These are phyloP conservation scores for Sporisorium exsertum DNA, from an alignment of 1,284 basidiomycete species.

Conservation along the genomic window DNA sequence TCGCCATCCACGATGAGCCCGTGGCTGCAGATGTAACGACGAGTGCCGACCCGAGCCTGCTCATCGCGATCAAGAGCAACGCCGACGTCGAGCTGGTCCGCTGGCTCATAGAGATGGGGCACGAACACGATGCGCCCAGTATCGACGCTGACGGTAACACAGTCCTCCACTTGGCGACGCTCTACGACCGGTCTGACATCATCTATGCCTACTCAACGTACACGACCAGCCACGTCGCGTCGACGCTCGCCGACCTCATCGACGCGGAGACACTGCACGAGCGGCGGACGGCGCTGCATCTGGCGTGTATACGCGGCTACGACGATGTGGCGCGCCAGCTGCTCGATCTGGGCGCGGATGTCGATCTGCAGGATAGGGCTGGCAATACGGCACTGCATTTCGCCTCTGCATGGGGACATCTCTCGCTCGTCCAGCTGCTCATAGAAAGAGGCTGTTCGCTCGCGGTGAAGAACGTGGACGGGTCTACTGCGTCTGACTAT, in stretches of 20 bases:
- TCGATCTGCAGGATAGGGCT: conserved; percentile 85
- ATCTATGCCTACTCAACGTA: conserved; percentile 47
- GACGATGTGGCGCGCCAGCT: conserved; percentile 89
- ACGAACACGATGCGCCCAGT: conserved; percentile 48
- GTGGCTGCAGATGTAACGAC: background rate
- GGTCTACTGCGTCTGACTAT: conserved; percentile 90
- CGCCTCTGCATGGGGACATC: conserved; percentile 44
- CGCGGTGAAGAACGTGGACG: conserved; percentile 84
- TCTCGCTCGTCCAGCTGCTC: conserved; percentile 82
- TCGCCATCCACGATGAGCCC: conserved; percentile 28
- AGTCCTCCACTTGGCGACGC: conserved; percentile 50
- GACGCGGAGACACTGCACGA: conserved; percentile 36
- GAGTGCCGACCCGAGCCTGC: conserved; percentile 39
- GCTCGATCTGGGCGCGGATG: conserved; percentile 86
- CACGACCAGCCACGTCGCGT: conserved; percentile 28
- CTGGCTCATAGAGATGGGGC: conserved; percentile 64
- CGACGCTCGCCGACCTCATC: conserved; percentile 30
- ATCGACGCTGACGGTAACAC: conserved; percentile 44
- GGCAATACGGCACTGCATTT: conserved; percentile 94
- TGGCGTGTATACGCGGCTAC: conserved; percentile 87
- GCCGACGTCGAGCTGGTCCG: conserved; percentile 55
- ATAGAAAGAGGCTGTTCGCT: conserved; percentile 88
- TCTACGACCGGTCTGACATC: conserved; percentile 54
- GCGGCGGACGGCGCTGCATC: conserved; percentile 86
- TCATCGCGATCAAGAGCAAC: conserved; percentile 54